phyloP scores from a whole-genome alignment of 495 filamentous ascomycete genomes.

The Neurospora sp. region DNA sequence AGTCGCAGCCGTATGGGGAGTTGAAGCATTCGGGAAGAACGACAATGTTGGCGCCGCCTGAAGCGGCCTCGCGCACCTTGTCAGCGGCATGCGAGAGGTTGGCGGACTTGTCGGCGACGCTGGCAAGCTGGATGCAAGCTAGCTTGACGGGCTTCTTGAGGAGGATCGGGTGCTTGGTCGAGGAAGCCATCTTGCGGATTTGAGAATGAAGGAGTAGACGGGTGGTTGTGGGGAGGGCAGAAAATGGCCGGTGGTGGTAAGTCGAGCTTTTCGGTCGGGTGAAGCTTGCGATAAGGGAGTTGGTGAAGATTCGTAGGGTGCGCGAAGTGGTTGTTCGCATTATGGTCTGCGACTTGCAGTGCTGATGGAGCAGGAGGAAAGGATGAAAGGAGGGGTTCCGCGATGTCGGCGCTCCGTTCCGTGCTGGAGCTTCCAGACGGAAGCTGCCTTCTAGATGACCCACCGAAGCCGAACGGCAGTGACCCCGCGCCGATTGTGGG shows the following conservation, averaged over 20 bases:
- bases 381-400: background rate
- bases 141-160: conserved; percentile 70
- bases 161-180: conserved; percentile 41
- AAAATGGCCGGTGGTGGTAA: background rate
- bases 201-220: background rate
- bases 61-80: conserved; percentile 75
- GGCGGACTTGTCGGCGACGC: conserved; percentile 66
- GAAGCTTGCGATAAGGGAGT: background rate
- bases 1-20: conserved; percentile 85
- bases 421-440: background rate
- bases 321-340: background rate
- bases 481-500: background rate
- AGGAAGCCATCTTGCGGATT: conserved; percentile 32
- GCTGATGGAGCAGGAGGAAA: background rate
- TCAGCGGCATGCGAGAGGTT: conserved; percentile 75
- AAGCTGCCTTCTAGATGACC: background rate
- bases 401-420: background rate
- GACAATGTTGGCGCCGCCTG: conserved; percentile 62
- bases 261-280: background rate
- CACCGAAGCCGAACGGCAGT: background rate
- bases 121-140: conserved; percentile 72
- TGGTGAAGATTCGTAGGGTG: background rate
- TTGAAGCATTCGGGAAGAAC: conserved; percentile 89
- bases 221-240: background rate
- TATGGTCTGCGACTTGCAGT: background rate